Evolutionary conservation across 2,329 filamentous ascomycete genomes (phyloP), one percentile per base, ranked within the genome.

Genomic region (Arthrobotrys musiformis): DNA sequence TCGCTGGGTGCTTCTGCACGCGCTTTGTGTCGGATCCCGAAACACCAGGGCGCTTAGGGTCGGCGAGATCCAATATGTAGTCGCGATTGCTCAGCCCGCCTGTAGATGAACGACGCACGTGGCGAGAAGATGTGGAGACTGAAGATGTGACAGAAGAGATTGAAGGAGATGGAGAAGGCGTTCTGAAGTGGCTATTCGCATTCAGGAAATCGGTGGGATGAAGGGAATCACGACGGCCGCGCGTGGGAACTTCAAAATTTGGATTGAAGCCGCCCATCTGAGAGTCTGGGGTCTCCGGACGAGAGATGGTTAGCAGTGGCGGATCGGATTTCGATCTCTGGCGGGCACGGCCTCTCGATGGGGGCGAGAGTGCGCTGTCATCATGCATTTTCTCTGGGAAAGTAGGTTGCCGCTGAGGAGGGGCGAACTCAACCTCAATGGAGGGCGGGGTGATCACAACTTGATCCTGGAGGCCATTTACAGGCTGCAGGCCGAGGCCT

Each of bases 1-100:
- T 99, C 5, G 95, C 95, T 0, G 95, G 95, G 81, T 99, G 95
- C 82, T 99, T 99, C 83, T 99, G 95, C 0, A 93, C 90, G n/a
- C 95, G 90, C 83, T 95, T 96, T 11, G 4, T 89, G 82, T 70
- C 87, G 86, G 35, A 85, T 85, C 42, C 86, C 87, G 56, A 90
- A 89, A 50, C 85, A 85, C 11, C 88, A 85, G 42, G 82, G 80
- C 64, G 88, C 48, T 93, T 91, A 0, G 94, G 94, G 83, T 97
- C 93, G 9, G 93, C 94, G 15, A 98, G 88, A 78, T 94, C 93
- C 44, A 98, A 86, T n/a, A 97, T 95, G 82, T 97, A 91, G 81
- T 91, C 90, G 44, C 90, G 88, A 79, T 89, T 88, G 70, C 86
- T 86, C 37, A 87, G 84, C 42, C 85, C 86, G 17, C 86, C 86